Base-by-base conservation (phyloP, 176 grass and related monocot species). In the Musa acuminata region DNA sequence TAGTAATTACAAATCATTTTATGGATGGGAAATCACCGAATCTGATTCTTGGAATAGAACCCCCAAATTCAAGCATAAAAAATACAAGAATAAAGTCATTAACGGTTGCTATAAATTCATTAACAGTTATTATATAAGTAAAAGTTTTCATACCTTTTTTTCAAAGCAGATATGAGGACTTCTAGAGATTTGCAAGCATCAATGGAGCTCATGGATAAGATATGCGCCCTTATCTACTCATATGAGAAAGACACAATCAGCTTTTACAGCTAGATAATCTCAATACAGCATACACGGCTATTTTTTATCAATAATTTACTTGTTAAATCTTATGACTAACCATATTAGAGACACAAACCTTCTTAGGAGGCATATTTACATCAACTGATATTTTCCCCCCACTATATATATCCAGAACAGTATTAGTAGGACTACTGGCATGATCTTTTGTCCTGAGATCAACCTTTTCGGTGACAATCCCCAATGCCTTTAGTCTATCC, bases 161-260 rank as follows among this genome's bases (percentile, higher is more conserved):
- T 91, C 90, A 84, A 93, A 74, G 88, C 75, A 84, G 78, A 91
- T 52, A 89, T 76, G 51, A 98, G 83, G 52, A 74, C 83, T 21
- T 89, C 82, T 55, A 94, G 85, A 80, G 93, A 84, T 57, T 85
- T 76, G 69, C 71, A 84, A 79, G 88, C 90, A 82, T 98, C 90
- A 83, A 48, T 69, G 78, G 82, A 80, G 49, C 68, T 91, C 82
- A 94, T 67, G 49, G 86, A 84, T 81, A 77, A 82, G 78, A 98
- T 68, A 71, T 91, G 88, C 20, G 75, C 53, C 66, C 80, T 87
- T 68, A 94, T 86, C 88, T 98, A 80, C 81, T 73, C 52, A 91
- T 73, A n/a, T 60, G 72, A 55, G 58, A 71, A 78, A 20, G 13
- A 84, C 19, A 54, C 50, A 69, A 10, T 77, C 35, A 74, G 29